Evolutionary conservation across 164 flowering plant genomes (phyloP), one percentile per base, ranked within the genome.

Genomic region (Stephania yunnanensis): DNA sequence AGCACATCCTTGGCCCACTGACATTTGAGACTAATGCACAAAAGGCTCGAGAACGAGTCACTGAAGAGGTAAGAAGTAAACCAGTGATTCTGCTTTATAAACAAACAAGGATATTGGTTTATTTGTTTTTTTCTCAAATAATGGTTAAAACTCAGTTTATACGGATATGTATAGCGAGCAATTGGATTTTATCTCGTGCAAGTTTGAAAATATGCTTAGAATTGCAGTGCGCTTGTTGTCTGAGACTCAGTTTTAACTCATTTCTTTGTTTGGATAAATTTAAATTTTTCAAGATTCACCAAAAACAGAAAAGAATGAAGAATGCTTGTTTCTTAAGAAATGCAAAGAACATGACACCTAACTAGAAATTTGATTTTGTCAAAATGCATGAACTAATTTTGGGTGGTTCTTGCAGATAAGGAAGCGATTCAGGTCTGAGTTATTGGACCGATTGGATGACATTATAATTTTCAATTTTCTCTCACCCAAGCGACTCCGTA

Each of bases 341-440:
- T 15, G 11, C 4, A 10, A 50, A 50, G 55, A 50, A 50, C 15
- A 15, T 11, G 55, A 50, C 53, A 8, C 9, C 15, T 50, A 15
- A 15, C 12, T 9, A 50, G 55, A 50, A 10, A 5, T 10, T 58
- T 58, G 20, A 5, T n/a, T 58, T 50, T 58, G 64, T 15, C 20
- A 58, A 58, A 58, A 15, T 6, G n/a, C 64, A 13, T 58, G 42
- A 17, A 58, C 20, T 15, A 15, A 15, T 58, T n/a, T 58, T 58
- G 13, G 42, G 55, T 17, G 64, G 20, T 58, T 19, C 6, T n/a
- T 17, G 46, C 10, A 46, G 55, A 55, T 70, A 11, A 70, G 53
- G 10, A 70, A n/a, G 25, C 53, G 46, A 36, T 70, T 70, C 52
- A 31, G 48, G 50, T 46, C 72, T 31, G 72, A 70, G 50, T 46